Evolutionary conservation across 805 yeast genomes (phyloP).

Genomic region (Ogataea pignaliae): DNA sequence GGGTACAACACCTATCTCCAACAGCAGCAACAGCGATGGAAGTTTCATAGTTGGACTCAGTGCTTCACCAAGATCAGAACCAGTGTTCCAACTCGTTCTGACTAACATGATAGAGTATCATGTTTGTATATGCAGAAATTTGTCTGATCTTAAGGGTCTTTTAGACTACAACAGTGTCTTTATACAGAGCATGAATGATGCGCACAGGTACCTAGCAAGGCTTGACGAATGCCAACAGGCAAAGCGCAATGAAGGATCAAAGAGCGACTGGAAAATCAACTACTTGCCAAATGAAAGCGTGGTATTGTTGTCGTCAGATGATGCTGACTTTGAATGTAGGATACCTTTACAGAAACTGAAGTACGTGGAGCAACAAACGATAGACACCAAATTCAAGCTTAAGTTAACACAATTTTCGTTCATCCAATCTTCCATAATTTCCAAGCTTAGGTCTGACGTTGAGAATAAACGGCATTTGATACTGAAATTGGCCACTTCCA

Average conservation of each 20-base stretch:
- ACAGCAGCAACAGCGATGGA: neutral
- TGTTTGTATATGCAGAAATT: neutral
- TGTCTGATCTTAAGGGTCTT: neutral
- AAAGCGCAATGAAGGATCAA: no score
- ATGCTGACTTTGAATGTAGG: constrained; percentile 9
- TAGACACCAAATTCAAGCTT: constrained; percentile 1
- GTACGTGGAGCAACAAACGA: neutral
- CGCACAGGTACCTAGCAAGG: neutral
- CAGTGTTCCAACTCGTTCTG: neutral
- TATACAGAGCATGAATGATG: neutral
- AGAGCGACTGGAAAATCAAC: no score
- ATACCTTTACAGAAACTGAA: constrained; percentile 5
- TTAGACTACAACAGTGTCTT: constrained; percentile 1
- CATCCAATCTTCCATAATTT: constrained; percentile 8
- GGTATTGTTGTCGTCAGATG: neutral
- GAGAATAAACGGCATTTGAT: constrained; percentile 19
- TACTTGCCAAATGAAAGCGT: no score
- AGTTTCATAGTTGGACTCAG: neutral
- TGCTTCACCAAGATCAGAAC: neutral
- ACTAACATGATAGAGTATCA: constrained; percentile 1
- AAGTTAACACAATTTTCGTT: constrained; percentile 7
- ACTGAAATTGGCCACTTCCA: constrained; percentile 16
- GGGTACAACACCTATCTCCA: neutral
- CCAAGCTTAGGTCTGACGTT: constrained; percentile 11
- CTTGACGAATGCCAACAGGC: no score